Evolutionary conservation across 1,284 basidiomycete genomes (phyloP).

Genomic region (Ceratobasidium sp.): DNA sequence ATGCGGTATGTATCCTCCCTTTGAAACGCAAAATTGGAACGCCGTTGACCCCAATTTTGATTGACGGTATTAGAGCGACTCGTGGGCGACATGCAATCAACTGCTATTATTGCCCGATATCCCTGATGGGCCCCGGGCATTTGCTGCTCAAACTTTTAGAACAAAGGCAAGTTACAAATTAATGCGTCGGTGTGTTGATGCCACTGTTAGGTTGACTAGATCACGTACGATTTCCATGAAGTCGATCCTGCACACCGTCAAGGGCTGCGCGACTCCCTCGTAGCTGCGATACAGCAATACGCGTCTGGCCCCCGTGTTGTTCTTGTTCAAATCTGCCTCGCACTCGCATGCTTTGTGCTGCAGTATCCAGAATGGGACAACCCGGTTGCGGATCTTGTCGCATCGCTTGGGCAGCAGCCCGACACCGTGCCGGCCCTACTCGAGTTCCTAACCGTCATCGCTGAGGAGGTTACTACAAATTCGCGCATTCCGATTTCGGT

Average conservation of each 20-base stretch:
- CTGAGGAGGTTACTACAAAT: slow-evolving; percentile 91
- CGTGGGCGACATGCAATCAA: slow-evolving; percentile 95
- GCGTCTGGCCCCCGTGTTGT: slow-evolving; percentile 86
- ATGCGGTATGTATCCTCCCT: slow-evolving; percentile 81
- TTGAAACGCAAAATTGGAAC: background rate
- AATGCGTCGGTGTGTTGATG: slow-evolving; percentile 2
- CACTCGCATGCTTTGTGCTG: slow-evolving; percentile 90
- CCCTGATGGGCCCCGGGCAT: slow-evolving; percentile 87
- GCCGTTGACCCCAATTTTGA: slow-evolving; percentile 1
- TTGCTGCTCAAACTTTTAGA: slow-evolving; percentile 97
- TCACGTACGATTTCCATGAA: slow-evolving; percentile 95
- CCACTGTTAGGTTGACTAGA: slow-evolving; percentile 64
- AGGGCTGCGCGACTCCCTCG: slow-evolving; percentile 88
- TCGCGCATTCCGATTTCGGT: slow-evolving; percentile 91
- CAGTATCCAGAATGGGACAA: slow-evolving; percentile 93
- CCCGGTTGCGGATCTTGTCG: slow-evolving; percentile 85
- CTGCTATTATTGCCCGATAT: slow-evolving; percentile 86
- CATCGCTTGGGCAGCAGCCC: slow-evolving; percentile 87
- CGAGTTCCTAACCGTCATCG: slow-evolving; percentile 91
- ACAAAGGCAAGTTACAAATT: slow-evolving; percentile 77
- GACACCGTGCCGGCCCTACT: slow-evolving; percentile 86
- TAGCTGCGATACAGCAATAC: slow-evolving; percentile 79
- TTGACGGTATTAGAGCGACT: slow-evolving; percentile 65
- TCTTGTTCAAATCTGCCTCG: slow-evolving; percentile 90
- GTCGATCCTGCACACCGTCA: slow-evolving; percentile 79